Base-by-base conservation (phyloP, 768 basidiomycete species). In the Podaxis carcinomalis region DNA sequence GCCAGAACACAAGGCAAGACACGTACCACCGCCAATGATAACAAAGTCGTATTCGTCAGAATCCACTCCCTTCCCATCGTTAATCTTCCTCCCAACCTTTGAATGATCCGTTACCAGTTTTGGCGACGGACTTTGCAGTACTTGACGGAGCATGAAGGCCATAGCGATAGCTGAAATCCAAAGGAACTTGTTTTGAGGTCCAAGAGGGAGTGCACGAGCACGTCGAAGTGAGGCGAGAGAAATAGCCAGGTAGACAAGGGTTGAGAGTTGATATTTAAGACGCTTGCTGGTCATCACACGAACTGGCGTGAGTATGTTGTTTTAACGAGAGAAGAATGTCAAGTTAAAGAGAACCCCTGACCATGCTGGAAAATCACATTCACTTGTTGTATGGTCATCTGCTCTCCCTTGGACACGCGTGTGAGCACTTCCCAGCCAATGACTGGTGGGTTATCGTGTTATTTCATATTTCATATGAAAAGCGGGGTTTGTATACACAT, bases 11-110 rank as follows among this genome's bases (percentile, higher is more conserved):
- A 25, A 60, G 19, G 32, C 5, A 40, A n/a, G 21, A 35, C n/a
- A 6, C 56, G 16, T 57, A 81, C 84, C 84, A 75, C 84, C 84
- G 3, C 84, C 84, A 44, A 83, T 74, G 57, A 85, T 72, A 54
- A 86, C 73, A 51, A 83, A 74, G 67, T 86, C 83, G 61, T 75
- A 82, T 56, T 78, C 74, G 44, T 70, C 67, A 19, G 64, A 62
- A 14, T 67, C 64, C 14, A 23, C 16, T 1, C 47, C 52, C 27
- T 49, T 51, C 44, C 42, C 11, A 21, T 57, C 44, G 4, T 54
- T 51, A 7, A 47, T 47, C 21, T 60, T 37, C 32, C 47, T 62
- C 16, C 64, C 69, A 11, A 73, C 63, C 44, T 63, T 62, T 13
- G 68, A 64, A 25, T 68, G 72, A 59, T 71, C 62, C 16, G 66